phyloP scores from a whole-genome alignment of 1,284 basidiomycete species.

The Mrakiaceae sp. region DNA sequence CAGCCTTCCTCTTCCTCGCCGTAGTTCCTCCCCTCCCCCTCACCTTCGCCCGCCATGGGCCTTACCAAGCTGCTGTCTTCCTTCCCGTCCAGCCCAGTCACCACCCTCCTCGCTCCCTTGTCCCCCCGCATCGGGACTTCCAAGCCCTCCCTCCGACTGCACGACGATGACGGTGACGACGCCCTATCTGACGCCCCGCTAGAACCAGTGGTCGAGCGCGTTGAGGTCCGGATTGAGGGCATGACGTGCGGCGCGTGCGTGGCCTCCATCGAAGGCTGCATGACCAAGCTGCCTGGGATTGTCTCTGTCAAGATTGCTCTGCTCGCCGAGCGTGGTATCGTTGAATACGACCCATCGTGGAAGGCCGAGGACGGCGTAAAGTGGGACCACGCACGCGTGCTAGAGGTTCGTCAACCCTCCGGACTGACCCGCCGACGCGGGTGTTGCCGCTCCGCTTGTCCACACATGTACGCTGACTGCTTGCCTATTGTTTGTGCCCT shows the following conservation, averaged over 20 bases:
- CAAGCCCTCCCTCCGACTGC: neutral
- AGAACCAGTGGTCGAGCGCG: neutral
- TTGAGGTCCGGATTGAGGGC: constrained; percentile 14
- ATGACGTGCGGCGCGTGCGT: constrained; percentile 39
- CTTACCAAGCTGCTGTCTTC: neutral
- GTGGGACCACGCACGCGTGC: constrained; percentile 73
- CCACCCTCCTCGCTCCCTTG: neutral
- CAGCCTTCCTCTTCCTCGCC: no score
- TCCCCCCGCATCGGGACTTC: neutral
- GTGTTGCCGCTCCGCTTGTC: constrained; percentile 11
- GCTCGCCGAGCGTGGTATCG: constrained; percentile 79
- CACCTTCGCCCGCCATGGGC: neutral
- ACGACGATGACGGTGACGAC: neutral
- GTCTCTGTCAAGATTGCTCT: constrained; percentile 81
- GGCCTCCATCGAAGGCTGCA: constrained; percentile 77
- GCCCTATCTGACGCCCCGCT: neutral
- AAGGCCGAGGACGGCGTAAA: constrained; percentile 24
- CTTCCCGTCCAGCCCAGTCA: neutral
- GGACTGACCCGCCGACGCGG: constrained; percentile 6
- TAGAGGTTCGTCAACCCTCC: constrained; percentile 38
- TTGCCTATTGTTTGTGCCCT: neutral
- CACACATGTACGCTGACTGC: neutral
- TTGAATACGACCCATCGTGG: constrained; percentile 68
- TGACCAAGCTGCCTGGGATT: constrained; percentile 76
- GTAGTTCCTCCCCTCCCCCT: neutral